Evolutionary conservation across 371 early-diverging fungal species (phyloP), one percentile per base, ranked within the genome.

Genomic region (Mucor ambiguus): DNA sequence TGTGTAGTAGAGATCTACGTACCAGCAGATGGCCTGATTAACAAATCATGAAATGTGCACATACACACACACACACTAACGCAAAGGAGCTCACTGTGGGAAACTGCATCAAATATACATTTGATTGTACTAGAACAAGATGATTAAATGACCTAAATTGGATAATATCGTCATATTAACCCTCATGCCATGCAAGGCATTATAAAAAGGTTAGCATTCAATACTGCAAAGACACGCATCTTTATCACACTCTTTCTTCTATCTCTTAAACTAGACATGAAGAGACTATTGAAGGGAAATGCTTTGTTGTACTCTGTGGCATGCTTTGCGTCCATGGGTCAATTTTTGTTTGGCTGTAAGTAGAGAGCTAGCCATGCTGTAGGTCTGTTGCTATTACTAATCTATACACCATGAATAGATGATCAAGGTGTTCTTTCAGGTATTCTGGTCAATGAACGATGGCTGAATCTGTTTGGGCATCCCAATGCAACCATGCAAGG

Each of bases 301-400:
- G 44, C 63, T 10, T 60, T 73, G 22, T 52, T 75, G 29, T 75
- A 75, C 29, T 66, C 66, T 41, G 72, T 80, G 9, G 72, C 80
- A 28, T 71, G 73, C 30, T 80, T 77, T 72, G 77, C 80, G 16
- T 75, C 75, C 11, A 32, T 80, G 4, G 80, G 80, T 4, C 78
- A 77, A 35, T 80, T 80, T 28, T 61, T 80, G 16, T 80, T 80
- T 65, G 80, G 80, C 12, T 80, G 80, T 77, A 79, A 61, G 75
- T 73, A 41, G 11, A 46, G 41, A 1, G 29, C 37, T 12, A 35
- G 12, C 4, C 33, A 33, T 33, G 33, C 9, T 4, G 33, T 3
- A 3, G 30, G 5, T 30, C 30, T 30, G 30, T 30, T 30, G 3
- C 5, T 5, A 30, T 30, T 30, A 30, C 30, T 30, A 2, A 30